A percentile compares a stretch with the other conserved stretches of the same genome.
Evolutionary conservation across 768 basidiomycete genomes (phyloP).

Genomic region (Amanita rubescens): DNA sequence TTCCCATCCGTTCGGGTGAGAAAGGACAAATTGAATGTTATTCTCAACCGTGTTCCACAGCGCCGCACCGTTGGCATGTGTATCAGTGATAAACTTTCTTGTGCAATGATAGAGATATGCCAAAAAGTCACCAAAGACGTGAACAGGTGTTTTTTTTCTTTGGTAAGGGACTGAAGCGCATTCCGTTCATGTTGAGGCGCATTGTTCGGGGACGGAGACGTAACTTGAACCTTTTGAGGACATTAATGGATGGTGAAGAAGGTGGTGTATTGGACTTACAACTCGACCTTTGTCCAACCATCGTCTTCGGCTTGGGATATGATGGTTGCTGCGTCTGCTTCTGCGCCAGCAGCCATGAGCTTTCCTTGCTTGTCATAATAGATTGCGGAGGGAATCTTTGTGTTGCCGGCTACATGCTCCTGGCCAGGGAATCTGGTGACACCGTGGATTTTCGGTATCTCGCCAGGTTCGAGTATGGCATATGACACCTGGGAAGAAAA

Average conservation of each 20-base stretch:
- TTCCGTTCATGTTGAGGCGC: conserved; percentile 80
- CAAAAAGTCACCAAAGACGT: conserved; percentile 77
- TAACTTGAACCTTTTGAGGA: conserved; percentile 60
- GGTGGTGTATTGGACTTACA: conserved; percentile 39
- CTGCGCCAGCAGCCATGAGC: conserved; percentile 70
- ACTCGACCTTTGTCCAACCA: conserved; percentile 66
- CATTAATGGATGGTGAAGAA: not conserved
- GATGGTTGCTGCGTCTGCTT: conserved; percentile 57
- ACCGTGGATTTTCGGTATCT: conserved; percentile 74
- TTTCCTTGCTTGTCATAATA: conserved; percentile 63
- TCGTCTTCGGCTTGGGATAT: conserved; percentile 69
- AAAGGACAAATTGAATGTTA: conserved; percentile 66
- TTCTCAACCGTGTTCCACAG: conserved; percentile 67
- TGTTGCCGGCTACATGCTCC: conserved; percentile 80
- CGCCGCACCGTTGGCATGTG: conserved; percentile 68
- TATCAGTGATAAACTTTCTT: conserved; percentile 67
- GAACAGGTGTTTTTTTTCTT: conserved; percentile 57
- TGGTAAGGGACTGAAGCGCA: conserved; percentile 65
- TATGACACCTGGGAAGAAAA: conserved; percentile 54
- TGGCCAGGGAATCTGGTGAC: conserved; percentile 81
- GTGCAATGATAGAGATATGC: conserved; percentile 70
- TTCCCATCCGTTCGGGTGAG: conserved; percentile 83
- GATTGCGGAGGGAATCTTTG: conserved; percentile 74
- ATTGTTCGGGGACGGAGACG: conserved; percentile 71
- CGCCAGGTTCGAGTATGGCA: conserved; percentile 74